Evolutionary conservation across 2,329 filamentous ascomycete species (phyloP).

Genomic region (Helicocarpus griseus): DNA sequence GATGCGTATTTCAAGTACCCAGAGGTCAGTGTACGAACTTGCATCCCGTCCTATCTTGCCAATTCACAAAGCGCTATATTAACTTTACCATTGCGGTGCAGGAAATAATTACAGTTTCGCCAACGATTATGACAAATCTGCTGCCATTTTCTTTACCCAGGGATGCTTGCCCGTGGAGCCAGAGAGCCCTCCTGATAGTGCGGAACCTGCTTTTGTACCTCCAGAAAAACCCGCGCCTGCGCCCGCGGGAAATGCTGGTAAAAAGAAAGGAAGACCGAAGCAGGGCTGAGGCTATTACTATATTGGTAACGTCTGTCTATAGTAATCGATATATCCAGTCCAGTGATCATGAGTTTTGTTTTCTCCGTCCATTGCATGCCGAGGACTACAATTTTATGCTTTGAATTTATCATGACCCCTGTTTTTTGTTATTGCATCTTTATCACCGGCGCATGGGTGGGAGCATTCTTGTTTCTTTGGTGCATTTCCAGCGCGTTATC

Average conservation of each 20-base stretch:
- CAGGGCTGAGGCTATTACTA: not conserved
- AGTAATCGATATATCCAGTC: not conserved
- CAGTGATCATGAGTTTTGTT: not conserved
- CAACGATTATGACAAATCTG: constrained; percentile 64
- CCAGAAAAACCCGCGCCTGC: not conserved
- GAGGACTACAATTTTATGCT: not conserved
- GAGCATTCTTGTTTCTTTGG: too few relatives aligned
- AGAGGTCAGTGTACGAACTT: constrained; percentile 51
- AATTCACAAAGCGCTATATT: not conserved
- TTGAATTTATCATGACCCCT: not conserved
- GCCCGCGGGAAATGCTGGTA: not conserved
- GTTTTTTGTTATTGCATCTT: not conserved
- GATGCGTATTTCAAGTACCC: constrained; percentile 89
- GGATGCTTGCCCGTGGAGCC: constrained; percentile 52
- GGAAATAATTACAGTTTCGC: constrained; percentile 89
- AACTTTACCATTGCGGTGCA: constrained; percentile 27
- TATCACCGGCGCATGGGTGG: not conserved
- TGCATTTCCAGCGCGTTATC: not conserved
- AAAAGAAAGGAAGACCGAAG: constrained; percentile 3
- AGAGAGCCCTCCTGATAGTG: constrained; percentile 15
- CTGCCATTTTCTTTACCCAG: constrained; percentile 86
- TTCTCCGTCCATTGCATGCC: too few relatives aligned
- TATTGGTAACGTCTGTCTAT: not conserved
- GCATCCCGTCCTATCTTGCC: not conserved
- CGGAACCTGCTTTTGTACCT: constrained; percentile 13